Base-by-base conservation (phyloP, 176 grass and related monocot genomes). In the Coix lacrymajobi region DNA sequence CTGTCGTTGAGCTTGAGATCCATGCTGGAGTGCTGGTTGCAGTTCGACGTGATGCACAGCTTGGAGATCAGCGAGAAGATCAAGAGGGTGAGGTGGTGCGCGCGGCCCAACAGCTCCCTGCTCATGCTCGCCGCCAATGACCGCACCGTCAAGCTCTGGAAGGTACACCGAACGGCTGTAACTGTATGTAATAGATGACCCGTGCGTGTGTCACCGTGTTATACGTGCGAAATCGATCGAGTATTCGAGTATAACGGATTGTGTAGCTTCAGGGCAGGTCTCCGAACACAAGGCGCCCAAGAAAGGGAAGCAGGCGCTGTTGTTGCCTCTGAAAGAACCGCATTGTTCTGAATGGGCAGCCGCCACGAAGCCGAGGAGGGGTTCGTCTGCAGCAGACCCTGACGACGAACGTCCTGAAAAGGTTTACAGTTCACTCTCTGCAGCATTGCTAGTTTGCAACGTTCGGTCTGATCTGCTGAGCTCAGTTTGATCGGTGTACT, bases 71-170 rank as follows among this genome's bases (percentile, higher is more conserved):
- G 63, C 65, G 83, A 86, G 76, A 89, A 86, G 86, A 80, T 92
- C 60, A 86, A 92, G 83, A 89, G 48, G 57, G 43, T 92, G 81
- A 77, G 79, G 51, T 92, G 86, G 86, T 86, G 90, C 72, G 71
- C 78, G 51, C 69, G 40, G 62, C 66, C 86, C 40, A 92, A 92
- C 61, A 80, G 61, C 13, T 81, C 86, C 7, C 37, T 89, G 69
- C 80, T 28, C 75, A 67, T 92, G 84, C 90, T 92, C 58, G 66
- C 86, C 34, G 71, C 86, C 8, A 92, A 92, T 44, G 86, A 92
- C 75, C 81, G 81, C n/a, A 89, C 90, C 11, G 41, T 89, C 57
- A 89, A 92, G 63, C 81, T 89, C 62, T 92, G 90, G 90, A 92
- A 92, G 90, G 90, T 92, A 84, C 1, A 20, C 48, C 16, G 16